Evolutionary conservation across 169 alveolate species (phyloP), one percentile per base, ranked within the genome.

Genomic region (Perkinsus chesapeaki): DNA sequence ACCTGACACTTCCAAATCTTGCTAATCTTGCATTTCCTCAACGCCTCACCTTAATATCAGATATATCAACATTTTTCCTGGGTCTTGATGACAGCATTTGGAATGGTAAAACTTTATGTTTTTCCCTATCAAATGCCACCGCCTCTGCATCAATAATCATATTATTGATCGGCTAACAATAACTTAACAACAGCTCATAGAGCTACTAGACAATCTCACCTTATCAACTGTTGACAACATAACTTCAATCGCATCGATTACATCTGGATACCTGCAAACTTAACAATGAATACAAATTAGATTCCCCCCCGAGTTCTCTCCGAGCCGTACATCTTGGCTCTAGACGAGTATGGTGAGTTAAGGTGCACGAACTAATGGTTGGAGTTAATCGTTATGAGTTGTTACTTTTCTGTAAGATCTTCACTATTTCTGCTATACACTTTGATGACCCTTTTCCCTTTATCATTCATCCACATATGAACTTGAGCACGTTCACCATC

Each of bases 81-180:
- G 98, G 97, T 93, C 99, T 95, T 3, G 99, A 98, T 43, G 99
- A 97, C 93, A 99, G 95, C 39, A 96, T 96, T 95, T 99, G 98
- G 95, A 99, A 99, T 27, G 99, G 99, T 73, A 97, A 92, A 31
- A 99, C 98, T 94, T 98, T 98, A 39, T 97, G 96, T 39, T 97
- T 98, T 73, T 95, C 97, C 39, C 95, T 95, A 95, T 98, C 99
- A 92, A 95, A 97, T 31, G 99, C 99, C 34, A 99, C 99, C 73
- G 98, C 99, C 96, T 99, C 99, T 93, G 98, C 96, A 94, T 99
- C 99, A 60, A 98, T 94, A 90, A 98, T 98, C 94, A 94, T 0
- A 96, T 98, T 94, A 95, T 96, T 94, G 94, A 39, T 92, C 73
- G 39, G 60, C 60, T 9, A 39, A 94, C 97, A 60, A 60, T 20